Percentiles rank a stretch among this genome's conserved stretches.
phyloP scores from a whole-genome alignment of 148 eudicot genomes.

The Amaranthus palmeri region DNA sequence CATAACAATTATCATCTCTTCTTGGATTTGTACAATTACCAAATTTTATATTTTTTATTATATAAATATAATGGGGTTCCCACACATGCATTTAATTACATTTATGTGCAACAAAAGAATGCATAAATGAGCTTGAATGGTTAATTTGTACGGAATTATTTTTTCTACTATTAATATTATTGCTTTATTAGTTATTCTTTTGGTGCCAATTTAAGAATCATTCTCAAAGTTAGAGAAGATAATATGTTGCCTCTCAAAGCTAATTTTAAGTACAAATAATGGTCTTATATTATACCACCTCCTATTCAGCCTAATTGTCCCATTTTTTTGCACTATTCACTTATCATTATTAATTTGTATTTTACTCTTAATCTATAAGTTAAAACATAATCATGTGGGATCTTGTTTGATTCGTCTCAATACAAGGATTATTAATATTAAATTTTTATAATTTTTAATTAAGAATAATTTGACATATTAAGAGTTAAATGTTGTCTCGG shows the following conservation, averaged over 20 bases:
- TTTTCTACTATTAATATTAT: background rate
- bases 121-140: background rate
- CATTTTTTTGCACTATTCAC: no score
- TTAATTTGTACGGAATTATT: conserved; percentile 3
- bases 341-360: no score
- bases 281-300: no score
- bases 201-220: conserved; percentile 5
- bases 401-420: no score
- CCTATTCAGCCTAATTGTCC: no score
- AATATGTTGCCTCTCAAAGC: background rate
- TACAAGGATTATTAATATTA: no score
- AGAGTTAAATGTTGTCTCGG: no score
- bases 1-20: background rate
- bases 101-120: background rate
- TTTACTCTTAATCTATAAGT: no score
- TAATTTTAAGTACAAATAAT: conserved; percentile 1
- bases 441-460: no score
- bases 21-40: background rate
- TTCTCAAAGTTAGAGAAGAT: conserved; percentile 24
- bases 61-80: conserved; percentile 1
- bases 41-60: background rate
- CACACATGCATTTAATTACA: conserved; percentile 8
- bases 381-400: no score
- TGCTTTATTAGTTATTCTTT: conserved; percentile 9
- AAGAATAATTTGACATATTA: no score